Base-by-base conservation (phyloP, 2,329 filamentous ascomycete species). In the Grosmannia huntii region DNA sequence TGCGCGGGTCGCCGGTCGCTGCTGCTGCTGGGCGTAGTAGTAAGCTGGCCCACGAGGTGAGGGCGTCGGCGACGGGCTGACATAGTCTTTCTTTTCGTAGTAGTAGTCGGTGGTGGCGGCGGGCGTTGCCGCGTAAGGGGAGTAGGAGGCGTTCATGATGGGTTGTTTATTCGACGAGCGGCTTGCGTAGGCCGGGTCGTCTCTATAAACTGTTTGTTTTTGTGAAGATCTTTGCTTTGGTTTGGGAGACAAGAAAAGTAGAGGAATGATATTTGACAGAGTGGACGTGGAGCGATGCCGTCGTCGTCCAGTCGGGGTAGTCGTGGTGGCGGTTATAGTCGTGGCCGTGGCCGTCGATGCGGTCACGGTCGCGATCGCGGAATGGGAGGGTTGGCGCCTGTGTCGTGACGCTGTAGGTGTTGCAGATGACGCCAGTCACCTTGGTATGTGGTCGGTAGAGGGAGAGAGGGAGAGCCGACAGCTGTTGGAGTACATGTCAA, bases 361-460 rank as follows among this genome's bases (percentile, higher is more conserved):
- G 62, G 62, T 52, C 62, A 63, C 62, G 61, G 62, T 62, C 61
- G 57, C 58, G 59, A 60, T 61, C 61, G 54, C 38, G 51, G 48
- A 21, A 23, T 25, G 27, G 44, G 55, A 33, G 51, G 19, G n/a
- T 21, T 66, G 68, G 75, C 73, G 74, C 72, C 70, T 70, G 69
- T 73, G 71, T 74, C 74, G 75, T 71, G 70, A 71, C 73, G 72
- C 73, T 68, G 66, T 65, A 71, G 72, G 70, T 69, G 66, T 66
- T 70, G 72, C 70, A 69, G 71, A 72, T 71, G 71, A 74, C 68
- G 69, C 73, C 73, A 71, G 78, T 82, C 79, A 82, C 79, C 79
- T 79, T 75, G 77, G 76, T 79, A 79, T 80, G 75, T 78, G 75
- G 74, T 80, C 77, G 78, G 77, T 76, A 69, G 76, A 76, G 75